Percentiles rank a stretch among this genome's conserved stretches.
These are phyloP conservation scores for Pueraria montana DNA, from an alignment of 306 rosid genomes.

Conservation along the genomic window DNA sequence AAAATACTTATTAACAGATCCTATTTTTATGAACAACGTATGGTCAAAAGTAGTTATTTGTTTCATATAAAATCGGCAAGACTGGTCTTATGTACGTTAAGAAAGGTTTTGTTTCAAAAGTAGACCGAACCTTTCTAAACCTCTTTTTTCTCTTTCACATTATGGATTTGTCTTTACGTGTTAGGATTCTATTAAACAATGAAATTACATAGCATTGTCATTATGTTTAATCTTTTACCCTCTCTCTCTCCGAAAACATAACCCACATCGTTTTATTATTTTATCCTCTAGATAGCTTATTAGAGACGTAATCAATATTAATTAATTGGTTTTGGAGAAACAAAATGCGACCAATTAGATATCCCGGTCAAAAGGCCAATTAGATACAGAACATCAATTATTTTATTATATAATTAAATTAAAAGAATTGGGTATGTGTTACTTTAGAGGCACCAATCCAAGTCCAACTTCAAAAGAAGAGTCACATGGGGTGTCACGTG, in stretches of 20 bases:
- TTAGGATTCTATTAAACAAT: constrained; percentile 37
- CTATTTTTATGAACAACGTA: not conserved
- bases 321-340: constrained; percentile 10
- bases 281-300: not conserved
- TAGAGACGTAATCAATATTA: constrained; percentile 27
- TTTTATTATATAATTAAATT: not conserved
- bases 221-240: constrained; percentile 51
- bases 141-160: constrained; percentile 41
- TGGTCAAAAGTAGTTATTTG: constrained; percentile 67
- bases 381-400: not conserved
- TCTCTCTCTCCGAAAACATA: constrained; percentile 39
- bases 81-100: constrained; percentile 22
- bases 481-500: constrained; percentile 50
- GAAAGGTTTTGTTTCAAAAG: constrained; percentile 54
- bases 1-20: not conserved
- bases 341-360: constrained; percentile 14
- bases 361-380: constrained; percentile 37
- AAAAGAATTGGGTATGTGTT: not conserved
- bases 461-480: constrained; percentile 39
- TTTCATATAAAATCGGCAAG: constrained; percentile 36
- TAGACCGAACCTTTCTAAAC: constrained; percentile 39
- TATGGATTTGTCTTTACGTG: constrained; percentile 43
- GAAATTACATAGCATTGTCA: constrained; percentile 39
- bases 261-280: constrained; percentile 1
- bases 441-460: constrained; percentile 17